Percentiles rank a stretch among this genome's conserved stretches.
phyloP scores from a whole-genome alignment of 768 basidiomycete species.

The Sutorius australiensis region DNA sequence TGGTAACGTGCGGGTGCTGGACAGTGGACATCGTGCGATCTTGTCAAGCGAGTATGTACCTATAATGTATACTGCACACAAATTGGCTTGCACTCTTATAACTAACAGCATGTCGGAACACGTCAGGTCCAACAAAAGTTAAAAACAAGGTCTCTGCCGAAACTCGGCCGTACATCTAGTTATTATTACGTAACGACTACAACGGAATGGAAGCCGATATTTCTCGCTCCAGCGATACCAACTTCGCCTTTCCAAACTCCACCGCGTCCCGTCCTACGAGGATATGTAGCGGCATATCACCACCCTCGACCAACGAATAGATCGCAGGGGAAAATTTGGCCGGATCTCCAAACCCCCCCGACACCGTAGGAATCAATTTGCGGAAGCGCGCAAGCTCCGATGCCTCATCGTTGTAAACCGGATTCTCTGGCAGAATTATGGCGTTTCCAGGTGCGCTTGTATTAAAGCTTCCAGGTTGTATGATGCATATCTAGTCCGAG shows the following conservation, averaged over 20 bases:
- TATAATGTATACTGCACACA: too few relatives aligned
- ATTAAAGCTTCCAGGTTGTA: slow-evolving; percentile 16
- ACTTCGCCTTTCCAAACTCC: background rate
- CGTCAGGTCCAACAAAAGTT: too few relatives aligned
- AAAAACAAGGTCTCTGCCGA: too few relatives aligned
- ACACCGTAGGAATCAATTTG: background rate
- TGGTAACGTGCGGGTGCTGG: too few relatives aligned
- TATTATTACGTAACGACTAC: too few relatives aligned
- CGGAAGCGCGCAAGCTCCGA: background rate
- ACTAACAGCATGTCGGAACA: too few relatives aligned
- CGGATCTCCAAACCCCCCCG: slow-evolving; percentile 11
- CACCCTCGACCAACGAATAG: slow-evolving; percentile 3
- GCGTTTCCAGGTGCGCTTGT: slow-evolving; percentile 7
- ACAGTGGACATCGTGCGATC: too few relatives aligned
- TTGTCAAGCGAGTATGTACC: too few relatives aligned
- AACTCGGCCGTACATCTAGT: too few relatives aligned
- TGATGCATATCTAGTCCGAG: slow-evolving; percentile 15
- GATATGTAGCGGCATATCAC: slow-evolving; percentile 10
- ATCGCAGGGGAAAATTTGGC: slow-evolving; percentile 8
- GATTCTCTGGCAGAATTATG: slow-evolving; percentile 4
- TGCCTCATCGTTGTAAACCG: slow-evolving; percentile 3
- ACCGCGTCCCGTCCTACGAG: slow-evolving; percentile 15
- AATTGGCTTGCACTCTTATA: too few relatives aligned
- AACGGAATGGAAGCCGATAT: background rate
- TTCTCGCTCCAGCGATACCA: background rate